phyloP scores from a whole-genome alignment of 257 asterid genomes.

The Nicotiana otophora region DNA sequence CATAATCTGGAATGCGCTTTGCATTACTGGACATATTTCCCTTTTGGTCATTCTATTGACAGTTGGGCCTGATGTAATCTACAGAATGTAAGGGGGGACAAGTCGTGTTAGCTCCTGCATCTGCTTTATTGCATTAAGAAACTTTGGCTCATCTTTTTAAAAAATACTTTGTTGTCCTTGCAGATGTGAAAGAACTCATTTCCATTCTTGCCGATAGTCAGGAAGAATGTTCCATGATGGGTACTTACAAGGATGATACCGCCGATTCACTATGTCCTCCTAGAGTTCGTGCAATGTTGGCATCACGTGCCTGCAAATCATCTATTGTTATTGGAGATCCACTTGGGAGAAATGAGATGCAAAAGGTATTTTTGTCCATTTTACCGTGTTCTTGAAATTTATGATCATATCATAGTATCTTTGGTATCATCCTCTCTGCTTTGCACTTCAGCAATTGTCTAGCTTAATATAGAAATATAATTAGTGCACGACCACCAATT shows the following conservation, averaged over 20 bases:
- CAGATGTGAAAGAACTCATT: constrained; percentile 81
- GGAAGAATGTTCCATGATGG: constrained; percentile 73
- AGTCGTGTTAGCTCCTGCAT: background rate
- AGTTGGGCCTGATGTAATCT: background rate
- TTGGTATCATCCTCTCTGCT: background rate
- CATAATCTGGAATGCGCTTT: background rate
- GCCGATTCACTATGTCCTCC: constrained; percentile 89
- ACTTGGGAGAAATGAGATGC: constrained; percentile 84
- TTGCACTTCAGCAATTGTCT: background rate
- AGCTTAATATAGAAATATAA: background rate
- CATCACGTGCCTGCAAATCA: constrained; percentile 95
- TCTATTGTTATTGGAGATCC: constrained; percentile 92
- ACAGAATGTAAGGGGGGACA: background rate
- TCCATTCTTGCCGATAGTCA: constrained; percentile 71
- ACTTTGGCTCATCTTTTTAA: background rate
- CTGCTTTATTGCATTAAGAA: background rate
- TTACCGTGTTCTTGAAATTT: background rate
- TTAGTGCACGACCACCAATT: background rate
- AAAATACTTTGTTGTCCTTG: constrained; percentile 5
- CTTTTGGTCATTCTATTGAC: background rate
- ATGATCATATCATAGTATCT: background rate
- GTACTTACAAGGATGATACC: constrained; percentile 65
- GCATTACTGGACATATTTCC: constrained; percentile 5
- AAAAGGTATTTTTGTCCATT: constrained; percentile 44
- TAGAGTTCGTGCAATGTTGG: constrained; percentile 84